These are phyloP conservation scores for Neurospora sp. DNA, from an alignment of 495 filamentous ascomycete genomes.

Conservation along the genomic window DNA sequence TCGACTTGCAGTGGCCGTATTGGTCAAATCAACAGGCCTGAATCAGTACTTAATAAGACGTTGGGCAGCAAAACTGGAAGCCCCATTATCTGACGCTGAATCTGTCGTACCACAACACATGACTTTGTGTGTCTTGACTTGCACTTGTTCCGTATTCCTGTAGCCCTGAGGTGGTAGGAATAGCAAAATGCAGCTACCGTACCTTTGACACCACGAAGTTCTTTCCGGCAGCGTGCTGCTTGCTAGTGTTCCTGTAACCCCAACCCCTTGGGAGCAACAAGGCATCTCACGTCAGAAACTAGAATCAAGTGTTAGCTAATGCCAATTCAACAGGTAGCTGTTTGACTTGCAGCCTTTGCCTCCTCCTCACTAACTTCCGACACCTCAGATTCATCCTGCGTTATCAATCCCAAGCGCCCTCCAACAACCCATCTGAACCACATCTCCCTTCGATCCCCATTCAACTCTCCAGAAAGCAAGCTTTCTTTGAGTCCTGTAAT, in stretches of 20 bases:
- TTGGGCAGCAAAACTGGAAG: neutral
- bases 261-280: neutral
- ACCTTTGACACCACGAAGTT: neutral
- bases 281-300: neutral
- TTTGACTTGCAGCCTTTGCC: constrained; percentile 46
- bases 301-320: neutral
- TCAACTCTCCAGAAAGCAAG: constrained; percentile 59
- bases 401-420: constrained; percentile 63
- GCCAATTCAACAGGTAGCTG: neutral
- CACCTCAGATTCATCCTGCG: constrained; percentile 44
- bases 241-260: neutral
- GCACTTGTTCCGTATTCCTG: neutral
- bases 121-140: neutral
- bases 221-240: neutral
- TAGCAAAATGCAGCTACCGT: neutral
- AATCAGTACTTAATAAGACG: neutral
- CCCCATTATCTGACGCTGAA: neutral
- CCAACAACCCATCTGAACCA: constrained; percentile 61
- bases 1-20: neutral
- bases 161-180: neutral
- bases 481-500: constrained; percentile 61
- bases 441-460: constrained; percentile 72
- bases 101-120: neutral
- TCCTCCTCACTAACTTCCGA: constrained; percentile 59
- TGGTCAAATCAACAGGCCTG: neutral